Percentiles rank a stretch among this genome's conserved stretches.
Conservation (phyloP, 192 early-diverging fungal genomes). For the Umbelopsis sp. region DNA sequence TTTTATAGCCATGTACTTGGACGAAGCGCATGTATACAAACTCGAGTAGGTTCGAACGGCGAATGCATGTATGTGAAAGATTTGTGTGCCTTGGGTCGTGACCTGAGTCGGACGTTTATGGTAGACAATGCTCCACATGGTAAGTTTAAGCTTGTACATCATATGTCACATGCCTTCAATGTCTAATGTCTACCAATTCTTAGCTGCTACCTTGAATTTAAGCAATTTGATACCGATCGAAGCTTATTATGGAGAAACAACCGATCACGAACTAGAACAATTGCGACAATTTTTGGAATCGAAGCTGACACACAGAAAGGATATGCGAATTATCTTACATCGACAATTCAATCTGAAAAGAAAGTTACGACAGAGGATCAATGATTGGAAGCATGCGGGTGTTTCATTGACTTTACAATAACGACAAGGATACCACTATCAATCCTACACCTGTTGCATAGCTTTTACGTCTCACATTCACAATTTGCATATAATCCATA, state of each 20-base stretch:
- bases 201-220: conserved; percentile 39
- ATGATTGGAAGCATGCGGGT: conserved; percentile 29
- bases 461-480: background rate
- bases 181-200: background rate
- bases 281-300: conserved; percentile 31
- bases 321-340: conserved; percentile 36
- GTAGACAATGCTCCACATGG: conserved; percentile 42
- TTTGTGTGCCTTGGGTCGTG: conserved; percentile 35
- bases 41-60: conserved; percentile 22
- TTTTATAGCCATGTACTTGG: conserved; percentile 35
- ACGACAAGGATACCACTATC: background rate
- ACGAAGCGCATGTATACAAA: conserved; percentile 33
- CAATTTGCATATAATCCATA: background rate
- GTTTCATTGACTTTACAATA: background rate
- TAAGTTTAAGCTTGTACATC: background rate
- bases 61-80: conserved; percentile 40
- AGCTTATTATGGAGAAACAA: conserved; percentile 27
- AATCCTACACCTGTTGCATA: background rate
- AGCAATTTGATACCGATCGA: conserved; percentile 44
- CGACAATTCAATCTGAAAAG: conserved; percentile 40
- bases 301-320: conserved; percentile 30
- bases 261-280: conserved; percentile 29
- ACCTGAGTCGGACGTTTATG: conserved; percentile 35
- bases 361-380: conserved; percentile 30
- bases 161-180: background rate